These are phyloP conservation scores for Sclerotinia minor DNA, from an alignment of 2,329 filamentous ascomycete genomes.

Conservation along the genomic window DNA sequence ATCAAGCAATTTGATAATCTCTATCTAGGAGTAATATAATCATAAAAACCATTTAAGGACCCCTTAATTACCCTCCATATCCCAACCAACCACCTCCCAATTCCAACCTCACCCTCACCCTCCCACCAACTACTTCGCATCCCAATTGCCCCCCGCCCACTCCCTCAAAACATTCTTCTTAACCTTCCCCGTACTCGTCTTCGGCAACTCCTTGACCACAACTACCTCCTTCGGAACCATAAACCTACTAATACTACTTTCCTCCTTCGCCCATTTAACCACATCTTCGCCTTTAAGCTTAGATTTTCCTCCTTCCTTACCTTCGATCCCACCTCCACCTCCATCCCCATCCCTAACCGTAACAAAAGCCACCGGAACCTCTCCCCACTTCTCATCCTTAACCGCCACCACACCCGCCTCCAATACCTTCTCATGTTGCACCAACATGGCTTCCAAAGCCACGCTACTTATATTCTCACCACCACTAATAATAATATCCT, in stretches of 20 bases:
- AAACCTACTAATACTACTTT: constrained; percentile 81
- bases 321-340: constrained; percentile 57
- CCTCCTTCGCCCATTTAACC: constrained; percentile 78
- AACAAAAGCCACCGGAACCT: constrained; percentile 91
- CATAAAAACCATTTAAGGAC: background rate
- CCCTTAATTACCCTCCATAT: no score
- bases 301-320: constrained; percentile 29
- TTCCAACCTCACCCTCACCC: background rate
- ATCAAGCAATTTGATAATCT: no score
- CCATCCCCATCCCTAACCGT: constrained; percentile 66
- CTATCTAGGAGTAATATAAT: no score
- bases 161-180: constrained; percentile 90
- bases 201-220: constrained; percentile 83
- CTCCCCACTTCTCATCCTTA: constrained; percentile 87
- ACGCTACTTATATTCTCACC: constrained; percentile 97
- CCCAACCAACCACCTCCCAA: no score
- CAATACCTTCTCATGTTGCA: constrained; percentile 82
- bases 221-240: constrained; percentile 79
- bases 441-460: constrained; percentile 85
- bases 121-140: constrained; percentile 27
- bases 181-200: constrained; percentile 96
- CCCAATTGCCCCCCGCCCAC: constrained; percentile 40
- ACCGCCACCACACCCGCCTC: constrained; percentile 91
- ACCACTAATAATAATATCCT: constrained; percentile 97
- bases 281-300: constrained; percentile 65